A percentile compares a stretch with the other conserved stretches of the same genome.
Conservation (phyloP, 768 basidiomycete species). For the Coprinopsis cinerea region DNA sequence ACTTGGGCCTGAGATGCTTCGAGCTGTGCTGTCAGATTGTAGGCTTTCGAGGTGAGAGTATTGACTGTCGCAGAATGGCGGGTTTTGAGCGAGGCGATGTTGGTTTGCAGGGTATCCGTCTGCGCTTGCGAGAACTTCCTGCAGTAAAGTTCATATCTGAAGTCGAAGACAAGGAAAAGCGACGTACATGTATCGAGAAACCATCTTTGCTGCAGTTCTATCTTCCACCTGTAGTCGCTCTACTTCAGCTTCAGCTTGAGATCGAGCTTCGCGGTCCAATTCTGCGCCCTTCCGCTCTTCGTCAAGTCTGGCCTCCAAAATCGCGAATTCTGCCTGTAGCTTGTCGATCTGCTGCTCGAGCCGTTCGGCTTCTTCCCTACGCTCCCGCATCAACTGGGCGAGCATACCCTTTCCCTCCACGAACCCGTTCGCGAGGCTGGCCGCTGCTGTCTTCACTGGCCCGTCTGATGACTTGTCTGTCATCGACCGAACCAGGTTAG, state of each 20-base stretch:
- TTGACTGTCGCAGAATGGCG: conserved; percentile 58
- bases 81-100: conserved; percentile 50
- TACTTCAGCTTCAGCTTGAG: conserved; percentile 42
- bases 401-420: conserved; percentile 44
- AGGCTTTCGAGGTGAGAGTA: conserved; percentile 49
- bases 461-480: conserved; percentile 35
- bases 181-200: conserved; percentile 77
- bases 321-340: conserved; percentile 39
- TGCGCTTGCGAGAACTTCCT: conserved; percentile 84
- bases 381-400: conserved; percentile 43
- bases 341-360: conserved; percentile 38
- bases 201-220: conserved; percentile 74
- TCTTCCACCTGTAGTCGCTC: conserved; percentile 59
- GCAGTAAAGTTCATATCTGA: neutral
- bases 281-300: conserved; percentile 40
- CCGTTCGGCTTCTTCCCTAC: conserved; percentile 39
- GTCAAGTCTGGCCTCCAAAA: conserved; percentile 35
- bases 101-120: conserved; percentile 56
- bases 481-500: conserved; percentile 62
- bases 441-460: conserved; percentile 2
- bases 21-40: conserved; percentile 37
- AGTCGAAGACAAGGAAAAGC: neutral
- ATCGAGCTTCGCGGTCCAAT: conserved; percentile 39
- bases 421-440: conserved; percentile 18
- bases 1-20: conserved; percentile 36